Base-by-base conservation (phyloP, 768 basidiomycete species). In the Polyporus arcularius region DNA sequence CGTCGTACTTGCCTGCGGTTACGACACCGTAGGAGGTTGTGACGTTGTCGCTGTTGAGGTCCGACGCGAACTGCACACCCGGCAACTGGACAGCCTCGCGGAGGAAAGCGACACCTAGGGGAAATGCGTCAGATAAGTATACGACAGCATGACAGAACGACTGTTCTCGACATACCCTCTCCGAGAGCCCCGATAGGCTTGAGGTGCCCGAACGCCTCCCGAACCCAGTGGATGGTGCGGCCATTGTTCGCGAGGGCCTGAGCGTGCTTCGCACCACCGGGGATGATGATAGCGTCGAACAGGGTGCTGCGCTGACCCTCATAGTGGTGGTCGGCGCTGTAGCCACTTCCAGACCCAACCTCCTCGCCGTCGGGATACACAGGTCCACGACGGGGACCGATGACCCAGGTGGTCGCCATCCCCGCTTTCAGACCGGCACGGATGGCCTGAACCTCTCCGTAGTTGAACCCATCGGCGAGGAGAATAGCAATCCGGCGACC, bases 191-290 rank as follows among this genome's bases (percentile, higher is more conserved):
- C 90, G 58, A 96, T 90, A 16, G 88, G 72, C 76, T 95, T 95
- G 74, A 85, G 88, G 73, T 95, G 94, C 21, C 89, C 89, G 74
- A 90, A 95, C 2, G 91, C 87, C 73, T 95, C 93, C 47, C 90
- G 82, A 3, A 90, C 82, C 80, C 88, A 93, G 70, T 96, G 91
- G n/a, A 92, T 75, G 8, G 80, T 80, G 18, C 93, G 82, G 4
- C 93, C 94, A 51, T 81, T 83, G 65, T 79, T 78, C 8, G 76
- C 69, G 39, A 94, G 79, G 32, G 78, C 69, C 69, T 84, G 81
- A n/a, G 77, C 80, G 69, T 87, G 86, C 38, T 78, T 76, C 9
- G 75, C 75, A 2, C 93, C 92, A 18, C 88, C 87, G 11, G 92
- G 86, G 66, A 96, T 84, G 66, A 90, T 81, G 62, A 95, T 62